phyloP scores from a whole-genome alignment of 1,284 basidiomycete genomes.

The Afroboletus lepidellus region DNA sequence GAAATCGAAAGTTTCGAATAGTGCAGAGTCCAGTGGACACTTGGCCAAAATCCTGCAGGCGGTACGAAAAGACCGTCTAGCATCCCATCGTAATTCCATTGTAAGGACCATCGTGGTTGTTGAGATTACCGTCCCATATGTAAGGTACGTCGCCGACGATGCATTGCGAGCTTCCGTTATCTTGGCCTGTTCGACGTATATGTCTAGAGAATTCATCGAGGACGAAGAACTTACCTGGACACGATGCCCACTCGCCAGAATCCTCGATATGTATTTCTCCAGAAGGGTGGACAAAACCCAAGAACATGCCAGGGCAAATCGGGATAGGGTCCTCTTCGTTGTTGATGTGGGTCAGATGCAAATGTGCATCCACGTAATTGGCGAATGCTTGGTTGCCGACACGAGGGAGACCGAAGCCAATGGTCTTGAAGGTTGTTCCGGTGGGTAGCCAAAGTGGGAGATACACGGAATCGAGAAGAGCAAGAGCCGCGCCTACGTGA shows the following conservation, averaged over 20 bases:
- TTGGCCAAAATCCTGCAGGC: no score
- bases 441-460: conserved; percentile 39
- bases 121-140: conserved; percentile 44
- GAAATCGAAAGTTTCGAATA: no score
- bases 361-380: conserved; percentile 52
- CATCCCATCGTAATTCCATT: conserved; percentile 53
- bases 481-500: conserved; percentile 45
- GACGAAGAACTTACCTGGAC: conserved; percentile 38
- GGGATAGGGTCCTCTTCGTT: conserved; percentile 53
- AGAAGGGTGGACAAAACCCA: conserved; percentile 54
- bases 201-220: conserved; percentile 16
- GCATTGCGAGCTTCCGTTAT: conserved; percentile 53
- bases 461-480: conserved; percentile 48
- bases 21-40: no score
- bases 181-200: conserved; percentile 43
- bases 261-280: conserved; percentile 61
- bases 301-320: conserved; percentile 46
- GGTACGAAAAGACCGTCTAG: no score
- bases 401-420: conserved; percentile 59
- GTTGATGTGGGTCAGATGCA: conserved; percentile 48
- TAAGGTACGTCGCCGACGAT: conserved; percentile 55
- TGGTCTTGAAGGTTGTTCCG: conserved; percentile 33
- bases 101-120: conserved; percentile 60
- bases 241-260: conserved; percentile 45
- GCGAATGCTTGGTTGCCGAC: conserved; percentile 68